Evolutionary conservation across 2,329 filamentous ascomycete genomes (phyloP).

Genomic region (Neonectria punicea): DNA sequence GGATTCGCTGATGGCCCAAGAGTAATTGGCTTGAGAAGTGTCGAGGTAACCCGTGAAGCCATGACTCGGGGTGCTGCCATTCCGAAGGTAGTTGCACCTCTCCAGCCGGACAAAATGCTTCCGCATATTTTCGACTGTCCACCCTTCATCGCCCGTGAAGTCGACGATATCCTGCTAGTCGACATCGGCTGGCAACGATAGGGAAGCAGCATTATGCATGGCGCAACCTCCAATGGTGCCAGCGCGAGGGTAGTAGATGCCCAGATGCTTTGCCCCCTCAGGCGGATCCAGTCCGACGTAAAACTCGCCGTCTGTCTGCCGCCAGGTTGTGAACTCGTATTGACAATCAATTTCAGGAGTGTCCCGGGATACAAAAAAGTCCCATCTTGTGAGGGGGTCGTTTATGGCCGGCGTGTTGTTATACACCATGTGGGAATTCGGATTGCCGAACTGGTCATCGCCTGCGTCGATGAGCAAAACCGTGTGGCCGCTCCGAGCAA

Average conservation of each 20-base stretch:
- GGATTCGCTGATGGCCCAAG: constrained; percentile 27
- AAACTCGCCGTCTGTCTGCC: not conserved
- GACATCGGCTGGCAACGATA: not conserved
- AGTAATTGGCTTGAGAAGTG: constrained; percentile 33
- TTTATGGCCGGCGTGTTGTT: too few relatives aligned
- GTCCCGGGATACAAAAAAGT: not conserved
- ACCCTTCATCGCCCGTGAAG: constrained; percentile 69
- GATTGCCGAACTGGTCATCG: not conserved
- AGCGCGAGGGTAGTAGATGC: constrained; percentile 3
- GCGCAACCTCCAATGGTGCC: not conserved
- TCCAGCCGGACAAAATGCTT: constrained; percentile 68
- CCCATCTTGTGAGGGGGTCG: not conserved
- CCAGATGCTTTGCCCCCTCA: not conserved
- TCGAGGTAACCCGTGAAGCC: constrained; percentile 38
- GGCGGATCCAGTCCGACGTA: constrained; percentile 5
- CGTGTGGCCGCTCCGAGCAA: not conserved
- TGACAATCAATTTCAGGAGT: not conserved
- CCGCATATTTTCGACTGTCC: constrained; percentile 69
- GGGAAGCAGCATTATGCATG: not conserved
- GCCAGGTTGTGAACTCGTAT: not conserved
- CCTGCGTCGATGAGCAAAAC: not conserved
- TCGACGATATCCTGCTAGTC: constrained; percentile 54
- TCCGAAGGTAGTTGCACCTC: constrained; percentile 58
- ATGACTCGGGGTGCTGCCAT: constrained; percentile 24
- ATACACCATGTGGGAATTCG: too few relatives aligned